Evolutionary conservation across 1,284 basidiomycete species (phyloP), one percentile per base, ranked within the genome.

Genomic region (Austroboletus novae-zelandiae): DNA sequence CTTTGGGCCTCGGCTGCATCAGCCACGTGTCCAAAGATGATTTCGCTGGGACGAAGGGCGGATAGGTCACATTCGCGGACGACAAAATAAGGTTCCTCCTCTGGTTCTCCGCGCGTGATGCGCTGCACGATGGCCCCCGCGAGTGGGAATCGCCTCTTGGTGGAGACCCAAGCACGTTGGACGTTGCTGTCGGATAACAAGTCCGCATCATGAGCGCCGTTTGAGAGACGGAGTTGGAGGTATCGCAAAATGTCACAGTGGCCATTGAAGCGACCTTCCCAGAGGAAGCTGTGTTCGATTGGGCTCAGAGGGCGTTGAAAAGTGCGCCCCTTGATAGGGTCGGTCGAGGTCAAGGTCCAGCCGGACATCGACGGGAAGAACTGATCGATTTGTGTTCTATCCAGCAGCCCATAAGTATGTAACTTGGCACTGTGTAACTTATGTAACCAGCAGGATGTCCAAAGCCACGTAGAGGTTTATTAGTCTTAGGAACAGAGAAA

Each of bases 131-230:
- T 48, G 9, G 61, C 61, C 15, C 57, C 60, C 3, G 40, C 41
- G 20, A 61, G 61, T 1, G 59, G 59, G 41, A 47, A 59, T 29
- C 59, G 61, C 31, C 53, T 37, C 39, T 61, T 61, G 0, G 54
- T 50, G 27, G 61, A 63, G 8, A 61, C 1, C 61, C 59, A 61
- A 1, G 59, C 47, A 25, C 37, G 51, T 10, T 25, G 18, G 18
- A 61, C 45, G 18, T 61, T 63, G 9, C 15, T 27, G 6, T 47
- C 40, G 0, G 61, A 57, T 34, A 61, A 57, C 1, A 61, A 5
- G 9, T 43, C n/a, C 15, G 31, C 42, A 14, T 64, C 59, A n/a
- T 17, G 43, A 18, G 41, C 5, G 5, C 30, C 17, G 14, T 60
- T 44, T 4, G 39, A 30, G 15, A 59, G 49, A 15, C 29, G 45